phyloP scores from a whole-genome alignment of 176 grass and related monocot genomes.

The Avena eriantha region DNA sequence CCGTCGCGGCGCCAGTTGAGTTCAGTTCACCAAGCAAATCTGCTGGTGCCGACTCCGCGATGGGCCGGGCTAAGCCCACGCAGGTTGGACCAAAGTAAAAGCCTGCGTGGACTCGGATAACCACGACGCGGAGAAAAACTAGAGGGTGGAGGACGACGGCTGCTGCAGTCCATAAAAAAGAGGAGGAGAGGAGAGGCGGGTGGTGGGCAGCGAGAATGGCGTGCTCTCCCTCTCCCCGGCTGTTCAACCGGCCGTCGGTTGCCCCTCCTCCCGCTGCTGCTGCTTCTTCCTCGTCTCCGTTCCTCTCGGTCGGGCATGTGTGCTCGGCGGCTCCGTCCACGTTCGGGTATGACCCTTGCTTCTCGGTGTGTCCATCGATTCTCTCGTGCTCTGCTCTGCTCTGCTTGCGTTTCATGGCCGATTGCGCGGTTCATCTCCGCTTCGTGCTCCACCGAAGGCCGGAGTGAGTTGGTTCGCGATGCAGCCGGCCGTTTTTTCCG shows the following conservation, averaged over 20 bases:
- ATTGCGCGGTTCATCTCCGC: neutral
- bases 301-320: conserved; percentile 26
- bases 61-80: conserved; percentile 43
- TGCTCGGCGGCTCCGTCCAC: conserved; percentile 35
- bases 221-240: conserved; percentile 41
- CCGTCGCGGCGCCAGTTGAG: conserved; percentile 31
- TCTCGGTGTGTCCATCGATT: conserved; percentile 25
- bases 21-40: conserved; percentile 26
- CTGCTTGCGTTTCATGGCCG: neutral
- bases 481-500: neutral
- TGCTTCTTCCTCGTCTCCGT: conserved; percentile 6
- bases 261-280: neutral
- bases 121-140: conserved; percentile 43
- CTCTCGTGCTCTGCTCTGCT: neutral
- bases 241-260: conserved; percentile 14
- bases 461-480: neutral
- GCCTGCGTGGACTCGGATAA: conserved; percentile 34
- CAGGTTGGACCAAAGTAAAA: neutral
- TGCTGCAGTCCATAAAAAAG: conserved; percentile 47
- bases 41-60: neutral
- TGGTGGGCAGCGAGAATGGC: conserved; percentile 51
- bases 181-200: conserved; percentile 19
- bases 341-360: conserved; percentile 42
- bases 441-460: neutral
- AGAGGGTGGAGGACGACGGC: conserved; percentile 51